phyloP scores from a whole-genome alignment of 2,329 filamentous ascomycete species.

The Penicillium fuscoglaucum region DNA sequence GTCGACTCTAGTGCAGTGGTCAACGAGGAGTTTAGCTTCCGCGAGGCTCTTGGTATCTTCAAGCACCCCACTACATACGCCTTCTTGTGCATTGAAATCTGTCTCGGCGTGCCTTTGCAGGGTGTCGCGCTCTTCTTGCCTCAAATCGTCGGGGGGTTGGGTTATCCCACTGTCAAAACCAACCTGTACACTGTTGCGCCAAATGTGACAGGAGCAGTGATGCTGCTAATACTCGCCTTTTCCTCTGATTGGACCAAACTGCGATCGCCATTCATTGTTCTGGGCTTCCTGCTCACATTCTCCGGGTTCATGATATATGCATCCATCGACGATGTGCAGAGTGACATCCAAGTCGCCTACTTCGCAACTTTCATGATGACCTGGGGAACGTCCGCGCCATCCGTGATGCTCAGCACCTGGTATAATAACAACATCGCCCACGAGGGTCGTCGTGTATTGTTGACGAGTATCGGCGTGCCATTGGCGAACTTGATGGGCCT shows the following conservation, averaged over 20 bases:
- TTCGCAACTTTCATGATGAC: slow-evolving; percentile 81
- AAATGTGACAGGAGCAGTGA: slow-evolving; percentile 70
- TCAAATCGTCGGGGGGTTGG: slow-evolving; percentile 56
- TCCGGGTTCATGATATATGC: slow-evolving; percentile 78
- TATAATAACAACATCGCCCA: slow-evolving; percentile 84
- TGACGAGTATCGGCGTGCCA: slow-evolving; percentile 72
- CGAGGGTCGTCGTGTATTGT: slow-evolving; percentile 68
- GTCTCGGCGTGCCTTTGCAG: slow-evolving; percentile 60
- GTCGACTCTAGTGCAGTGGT: slow-evolving; percentile 69
- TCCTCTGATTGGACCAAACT: slow-evolving; percentile 65
- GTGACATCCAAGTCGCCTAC: slow-evolving; percentile 66
- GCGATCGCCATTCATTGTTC: slow-evolving; percentile 71
- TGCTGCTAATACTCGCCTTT: slow-evolving; percentile 72
- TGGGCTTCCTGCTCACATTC: slow-evolving; percentile 73
- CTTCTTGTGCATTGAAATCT: slow-evolving; percentile 59
- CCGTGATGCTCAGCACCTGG: slow-evolving; percentile 65
- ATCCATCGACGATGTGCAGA: slow-evolving; percentile 62
- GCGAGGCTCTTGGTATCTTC: slow-evolving; percentile 55
- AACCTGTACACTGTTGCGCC: slow-evolving; percentile 82
- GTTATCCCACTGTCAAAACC: slow-evolving; percentile 61
- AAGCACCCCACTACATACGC: slow-evolving; percentile 55
- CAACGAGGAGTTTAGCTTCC: slow-evolving; percentile 56
- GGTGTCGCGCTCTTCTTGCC: slow-evolving; percentile 60
- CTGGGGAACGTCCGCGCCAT: slow-evolving; percentile 74
- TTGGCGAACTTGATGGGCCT: slow-evolving; percentile 76